Conservation (phyloP, 768 basidiomycete species). For the Candolleomyces aberdarensis region DNA sequence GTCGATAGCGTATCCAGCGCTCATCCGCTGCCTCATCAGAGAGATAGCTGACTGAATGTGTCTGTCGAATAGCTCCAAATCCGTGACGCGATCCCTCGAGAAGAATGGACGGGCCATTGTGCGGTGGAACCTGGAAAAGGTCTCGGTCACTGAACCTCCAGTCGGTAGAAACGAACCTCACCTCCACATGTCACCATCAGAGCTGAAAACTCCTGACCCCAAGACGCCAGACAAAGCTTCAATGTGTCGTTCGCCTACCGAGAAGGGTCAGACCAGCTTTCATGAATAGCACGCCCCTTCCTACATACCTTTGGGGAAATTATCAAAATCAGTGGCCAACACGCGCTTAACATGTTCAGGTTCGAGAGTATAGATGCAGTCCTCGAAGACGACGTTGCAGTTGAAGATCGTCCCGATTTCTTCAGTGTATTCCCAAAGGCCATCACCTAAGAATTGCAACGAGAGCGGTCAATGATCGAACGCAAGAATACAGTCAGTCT, state of each 20-base stretch:
- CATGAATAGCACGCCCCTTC: background rate
- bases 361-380: conserved; percentile 43
- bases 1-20: conserved; percentile 48
- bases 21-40: background rate
- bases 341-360: conserved; percentile 59
- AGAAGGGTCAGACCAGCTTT: background rate
- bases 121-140: conserved; percentile 8
- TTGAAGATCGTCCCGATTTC: conserved; percentile 41
- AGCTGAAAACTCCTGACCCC: conserved; percentile 68
- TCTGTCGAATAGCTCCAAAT: conserved; percentile 10
- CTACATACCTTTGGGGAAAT: conserved; percentile 55
- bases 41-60: conserved; percentile 8
- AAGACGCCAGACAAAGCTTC: conserved; percentile 44
- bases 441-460: conserved; percentile 37
- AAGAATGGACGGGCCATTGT: conserved; percentile 13
- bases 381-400: conserved; percentile 42
- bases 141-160: background rate
- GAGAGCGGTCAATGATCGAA: background rate
- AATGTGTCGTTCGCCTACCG: conserved; percentile 39
- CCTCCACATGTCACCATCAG: conserved; percentile 41
- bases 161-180: background rate
- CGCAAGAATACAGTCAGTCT: background rate
- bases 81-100: conserved; percentile 9
- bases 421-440: conserved; percentile 31
- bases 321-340: conserved; percentile 54